Conservation (phyloP, 2,329 filamentous ascomycete genomes). For the Pseudogymnoascus sp. region DNA sequence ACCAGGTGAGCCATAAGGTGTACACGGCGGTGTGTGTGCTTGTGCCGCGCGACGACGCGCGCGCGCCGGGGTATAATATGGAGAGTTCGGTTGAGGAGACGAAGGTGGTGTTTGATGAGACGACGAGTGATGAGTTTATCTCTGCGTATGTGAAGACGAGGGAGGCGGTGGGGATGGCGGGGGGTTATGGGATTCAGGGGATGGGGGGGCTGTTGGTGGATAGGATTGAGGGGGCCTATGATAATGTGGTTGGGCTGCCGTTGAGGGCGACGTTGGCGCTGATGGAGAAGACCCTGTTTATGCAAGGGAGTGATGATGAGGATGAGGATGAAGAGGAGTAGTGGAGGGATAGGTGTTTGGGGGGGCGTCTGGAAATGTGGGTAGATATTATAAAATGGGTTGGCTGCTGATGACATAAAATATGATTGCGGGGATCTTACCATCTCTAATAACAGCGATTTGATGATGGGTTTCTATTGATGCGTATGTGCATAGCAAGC, state of each 20-base stretch:
- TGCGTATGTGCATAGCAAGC: background rate
- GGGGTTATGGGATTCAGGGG: constrained; percentile 90
- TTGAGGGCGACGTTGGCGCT: constrained; percentile 67
- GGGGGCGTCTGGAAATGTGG: background rate
- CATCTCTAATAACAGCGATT: background rate
- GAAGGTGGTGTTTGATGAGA: constrained; percentile 72
- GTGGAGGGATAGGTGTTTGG: background rate
- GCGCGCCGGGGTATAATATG: constrained; percentile 77
- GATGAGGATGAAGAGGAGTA: constrained; percentile 30
- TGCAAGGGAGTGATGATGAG: constrained; percentile 53
- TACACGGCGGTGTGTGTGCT: constrained; percentile 81
- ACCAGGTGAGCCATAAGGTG: constrained; percentile 70
- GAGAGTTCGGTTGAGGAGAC: constrained; percentile 84
- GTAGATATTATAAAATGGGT: background rate
- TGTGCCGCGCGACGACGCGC: constrained; percentile 69
- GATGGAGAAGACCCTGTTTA: constrained; percentile 80
- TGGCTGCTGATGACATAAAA: background rate
- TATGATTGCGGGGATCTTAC: background rate
- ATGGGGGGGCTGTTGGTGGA: constrained; percentile 80
- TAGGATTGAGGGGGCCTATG: constrained; percentile 77
- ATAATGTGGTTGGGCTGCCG: constrained; percentile 91
- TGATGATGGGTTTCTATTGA: background rate
- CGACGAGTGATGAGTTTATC: constrained; percentile 73
- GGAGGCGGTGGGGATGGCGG: constrained; percentile 92
- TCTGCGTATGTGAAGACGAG: constrained; percentile 68